A percentile compares a stretch with the other conserved stretches of the same genome.
These are phyloP conservation scores for Aspergillus steynii DNA, from an alignment of 495 filamentous ascomycete genomes.

Conservation along the genomic window DNA sequence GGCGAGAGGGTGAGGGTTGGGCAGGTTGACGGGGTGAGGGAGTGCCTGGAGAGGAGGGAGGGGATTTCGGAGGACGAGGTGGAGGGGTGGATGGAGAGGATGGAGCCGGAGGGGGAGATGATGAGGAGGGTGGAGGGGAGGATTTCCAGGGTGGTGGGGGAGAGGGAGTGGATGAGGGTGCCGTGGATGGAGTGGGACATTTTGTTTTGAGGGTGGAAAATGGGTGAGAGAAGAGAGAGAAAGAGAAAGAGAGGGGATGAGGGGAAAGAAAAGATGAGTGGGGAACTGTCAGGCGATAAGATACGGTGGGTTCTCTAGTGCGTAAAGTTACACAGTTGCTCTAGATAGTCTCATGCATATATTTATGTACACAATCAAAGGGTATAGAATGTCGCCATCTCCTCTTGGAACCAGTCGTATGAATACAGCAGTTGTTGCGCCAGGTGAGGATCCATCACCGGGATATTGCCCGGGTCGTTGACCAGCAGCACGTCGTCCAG, in stretches of 20 bases:
- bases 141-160: conserved; percentile 42
- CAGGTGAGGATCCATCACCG: conserved; percentile 43
- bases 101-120: conserved; percentile 41
- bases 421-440: conserved; percentile 45
- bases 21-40: conserved; percentile 38
- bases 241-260: not conserved
- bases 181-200: conserved; percentile 49
- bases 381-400: conserved; percentile 49
- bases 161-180: conserved; percentile 52
- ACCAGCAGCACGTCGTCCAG: conserved; percentile 45
- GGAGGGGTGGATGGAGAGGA: conserved; percentile 43
- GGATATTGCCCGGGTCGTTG: conserved; percentile 35
- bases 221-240: not conserved
- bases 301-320: too few relatives aligned
- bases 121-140: conserved; percentile 48
- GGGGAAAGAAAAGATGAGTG: not conserved
- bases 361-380: conserved; percentile 25
- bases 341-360: not conserved
- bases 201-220: conserved; percentile 14
- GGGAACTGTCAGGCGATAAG: not conserved
- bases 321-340: not conserved
- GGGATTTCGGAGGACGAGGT: conserved; percentile 42
- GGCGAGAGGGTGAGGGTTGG: conserved; percentile 42
- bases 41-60: conserved; percentile 18
- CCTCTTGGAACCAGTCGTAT: conserved; percentile 48